A percentile compares a stretch with the other conserved stretches of the same genome.
phyloP scores from a whole-genome alignment of 306 rosid species.

The Castanea mollissima region DNA sequence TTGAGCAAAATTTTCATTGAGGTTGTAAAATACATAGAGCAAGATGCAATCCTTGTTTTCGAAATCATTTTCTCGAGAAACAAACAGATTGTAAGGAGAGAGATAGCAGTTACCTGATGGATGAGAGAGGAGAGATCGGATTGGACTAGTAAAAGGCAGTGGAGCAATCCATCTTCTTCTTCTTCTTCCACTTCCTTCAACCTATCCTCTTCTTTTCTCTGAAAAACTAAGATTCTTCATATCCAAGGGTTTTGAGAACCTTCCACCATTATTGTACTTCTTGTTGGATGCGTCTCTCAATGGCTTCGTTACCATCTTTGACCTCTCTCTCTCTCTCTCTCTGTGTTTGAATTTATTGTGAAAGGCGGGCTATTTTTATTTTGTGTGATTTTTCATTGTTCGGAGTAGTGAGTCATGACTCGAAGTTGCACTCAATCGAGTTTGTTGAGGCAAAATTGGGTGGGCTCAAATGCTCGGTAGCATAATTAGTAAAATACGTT shows the following conservation, averaged over 20 bases:
- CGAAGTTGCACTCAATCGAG: too few species aligned
- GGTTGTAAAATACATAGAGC: not conserved
- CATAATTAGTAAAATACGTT: too few species aligned
- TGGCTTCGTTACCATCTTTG: conserved; percentile 25
- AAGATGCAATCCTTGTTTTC: not conserved
- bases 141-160: conserved; percentile 51
- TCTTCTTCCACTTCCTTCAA: too few species aligned
- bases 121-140: conserved; percentile 58
- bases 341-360: conserved; percentile 24
- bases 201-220: conserved; percentile 6
- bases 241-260: conserved; percentile 12
- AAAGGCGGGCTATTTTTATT: not conserved
- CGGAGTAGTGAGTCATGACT: not conserved
- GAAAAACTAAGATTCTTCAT: not conserved
- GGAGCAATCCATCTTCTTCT: conserved; percentile 24
- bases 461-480: too few species aligned
- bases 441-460: too few species aligned
- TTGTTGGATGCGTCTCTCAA: conserved; percentile 30
- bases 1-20: too few species aligned
- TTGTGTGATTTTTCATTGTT: not conserved
- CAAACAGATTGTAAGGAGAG: not conserved
- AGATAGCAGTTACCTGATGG: conserved; percentile 38
- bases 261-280: conserved; percentile 27
- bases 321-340: conserved; percentile 13
- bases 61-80: not conserved